phyloP scores from a whole-genome alignment of 1,139 yeast genomes.

The Yamadazyma sp. region DNA sequence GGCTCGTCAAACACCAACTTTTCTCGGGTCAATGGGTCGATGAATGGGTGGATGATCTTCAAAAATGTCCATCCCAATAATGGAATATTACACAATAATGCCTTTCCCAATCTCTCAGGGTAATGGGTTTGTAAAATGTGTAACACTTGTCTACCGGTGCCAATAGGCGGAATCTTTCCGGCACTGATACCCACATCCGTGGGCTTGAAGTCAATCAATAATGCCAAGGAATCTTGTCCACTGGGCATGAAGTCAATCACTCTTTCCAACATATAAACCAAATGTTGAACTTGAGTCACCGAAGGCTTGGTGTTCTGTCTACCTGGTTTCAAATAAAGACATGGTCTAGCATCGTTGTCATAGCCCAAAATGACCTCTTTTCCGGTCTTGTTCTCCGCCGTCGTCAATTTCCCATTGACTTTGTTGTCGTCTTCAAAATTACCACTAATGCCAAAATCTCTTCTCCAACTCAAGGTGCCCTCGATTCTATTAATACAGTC shows the following conservation, averaged over 20 bases:
- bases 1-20: constrained; percentile 51
- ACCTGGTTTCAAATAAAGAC: constrained; percentile 49
- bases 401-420: constrained; percentile 32
- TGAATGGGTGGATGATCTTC: constrained; percentile 48
- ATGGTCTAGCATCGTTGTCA: constrained; percentile 49
- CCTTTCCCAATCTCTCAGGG: constrained; percentile 50
- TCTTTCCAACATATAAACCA: constrained; percentile 50
- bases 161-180: constrained; percentile 78
- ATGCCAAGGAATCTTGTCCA: constrained; percentile 49
- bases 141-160: constrained; percentile 71
- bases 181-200: constrained; percentile 51
- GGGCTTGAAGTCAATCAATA: constrained; percentile 48
- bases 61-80: constrained; percentile 50
- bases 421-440: constrained; percentile 32
- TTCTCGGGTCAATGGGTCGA: constrained; percentile 51
- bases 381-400: constrained; percentile 47
- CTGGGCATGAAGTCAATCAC: constrained; percentile 51
- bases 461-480: constrained; percentile 48
- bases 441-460: constrained; percentile 43
- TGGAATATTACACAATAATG: constrained; percentile 47
- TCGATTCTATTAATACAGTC: constrained; percentile 44
- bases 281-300: constrained; percentile 45
- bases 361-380: constrained; percentile 48
- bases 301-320: constrained; percentile 49
- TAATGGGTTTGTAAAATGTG: constrained; percentile 63